phyloP scores from a whole-genome alignment of 1,139 yeast species.

The Nadsonia commutata region DNA sequence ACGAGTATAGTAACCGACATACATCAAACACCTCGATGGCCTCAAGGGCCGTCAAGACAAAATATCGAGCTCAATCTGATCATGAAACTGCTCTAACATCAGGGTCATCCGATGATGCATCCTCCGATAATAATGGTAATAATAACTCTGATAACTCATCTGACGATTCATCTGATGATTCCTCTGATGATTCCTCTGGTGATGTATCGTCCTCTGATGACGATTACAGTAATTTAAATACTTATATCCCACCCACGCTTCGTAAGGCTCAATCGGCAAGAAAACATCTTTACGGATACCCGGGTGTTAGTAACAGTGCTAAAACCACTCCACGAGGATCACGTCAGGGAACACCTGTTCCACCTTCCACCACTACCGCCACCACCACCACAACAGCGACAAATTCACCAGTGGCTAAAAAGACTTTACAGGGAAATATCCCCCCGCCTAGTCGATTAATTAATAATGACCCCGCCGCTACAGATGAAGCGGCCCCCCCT shows the following conservation, averaged over 20 bases:
- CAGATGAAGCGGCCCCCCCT: not conserved
- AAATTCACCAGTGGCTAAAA: not conserved
- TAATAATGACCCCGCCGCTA: not conserved
- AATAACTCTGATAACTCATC: not conserved
- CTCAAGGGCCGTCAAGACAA: no score
- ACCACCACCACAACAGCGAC: no score
- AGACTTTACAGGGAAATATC: not conserved
- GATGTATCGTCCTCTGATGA: not conserved
- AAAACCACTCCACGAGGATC: not conserved
- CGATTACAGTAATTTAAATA: not conserved
- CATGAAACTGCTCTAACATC: no score
- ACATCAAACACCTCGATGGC: no score
- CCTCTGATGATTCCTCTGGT: not conserved
- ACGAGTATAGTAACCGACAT: not conserved
- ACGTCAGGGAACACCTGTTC: not conserved
- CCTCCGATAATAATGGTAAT: not conserved
- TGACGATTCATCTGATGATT: not conserved
- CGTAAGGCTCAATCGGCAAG: not conserved
- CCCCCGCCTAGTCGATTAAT: not conserved
- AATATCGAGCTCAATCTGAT: no score
- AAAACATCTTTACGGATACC: not conserved
- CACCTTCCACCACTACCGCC: no score
- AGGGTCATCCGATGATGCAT: no score
- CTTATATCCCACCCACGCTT: not conserved
- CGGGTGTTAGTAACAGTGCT: not conserved